Conservation (phyloP, 352 stramenopile species). For the Peronosclerospora sorghi region DNA sequence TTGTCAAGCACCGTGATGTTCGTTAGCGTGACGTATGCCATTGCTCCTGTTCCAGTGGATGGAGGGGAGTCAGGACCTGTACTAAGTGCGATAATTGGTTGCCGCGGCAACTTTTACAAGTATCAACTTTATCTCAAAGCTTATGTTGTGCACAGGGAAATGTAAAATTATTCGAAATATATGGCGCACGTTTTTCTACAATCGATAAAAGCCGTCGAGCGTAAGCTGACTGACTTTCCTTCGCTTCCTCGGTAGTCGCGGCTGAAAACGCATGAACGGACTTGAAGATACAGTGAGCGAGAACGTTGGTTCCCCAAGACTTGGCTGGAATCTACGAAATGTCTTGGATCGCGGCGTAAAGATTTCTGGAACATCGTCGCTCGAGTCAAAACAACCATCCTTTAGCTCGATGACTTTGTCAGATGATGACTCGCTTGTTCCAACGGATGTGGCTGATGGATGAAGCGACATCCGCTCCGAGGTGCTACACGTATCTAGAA, state of each 20-base stretch:
- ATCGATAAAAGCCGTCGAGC: constrained; percentile 40
- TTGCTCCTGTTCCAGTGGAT: constrained; percentile 9
- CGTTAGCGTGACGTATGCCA: constrained; percentile 85
- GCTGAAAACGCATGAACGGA: constrained; percentile 12
- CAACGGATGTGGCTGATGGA: constrained; percentile 1
- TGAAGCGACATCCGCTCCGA: constrained; percentile 15
- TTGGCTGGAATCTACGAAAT: constrained; percentile 1
- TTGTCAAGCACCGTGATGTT: constrained; percentile 98
- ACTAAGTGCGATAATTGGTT: no score
- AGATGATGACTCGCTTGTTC: constrained; percentile 8
- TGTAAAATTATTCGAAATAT: no score
- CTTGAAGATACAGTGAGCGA: constrained; percentile 3
- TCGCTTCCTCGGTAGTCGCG: constrained; percentile 33
- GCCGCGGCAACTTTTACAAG: no score
- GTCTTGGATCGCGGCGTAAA: constrained; percentile 7
- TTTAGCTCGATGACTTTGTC: constrained; percentile 31
- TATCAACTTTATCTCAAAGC: no score
- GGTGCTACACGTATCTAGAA: constrained; percentile 26
- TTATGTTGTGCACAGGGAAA: no score
- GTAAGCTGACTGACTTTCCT: constrained; percentile 37
- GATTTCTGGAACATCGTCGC: constrained; percentile 18
- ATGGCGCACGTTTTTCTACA: no score
- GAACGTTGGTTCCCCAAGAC: constrained; percentile 5
- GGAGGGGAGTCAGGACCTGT: background rate
- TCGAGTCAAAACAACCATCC: constrained; percentile 27